Conservation (phyloP, 2,329 filamentous ascomycete genomes). For the Rhytidhysteron rufulum region DNA sequence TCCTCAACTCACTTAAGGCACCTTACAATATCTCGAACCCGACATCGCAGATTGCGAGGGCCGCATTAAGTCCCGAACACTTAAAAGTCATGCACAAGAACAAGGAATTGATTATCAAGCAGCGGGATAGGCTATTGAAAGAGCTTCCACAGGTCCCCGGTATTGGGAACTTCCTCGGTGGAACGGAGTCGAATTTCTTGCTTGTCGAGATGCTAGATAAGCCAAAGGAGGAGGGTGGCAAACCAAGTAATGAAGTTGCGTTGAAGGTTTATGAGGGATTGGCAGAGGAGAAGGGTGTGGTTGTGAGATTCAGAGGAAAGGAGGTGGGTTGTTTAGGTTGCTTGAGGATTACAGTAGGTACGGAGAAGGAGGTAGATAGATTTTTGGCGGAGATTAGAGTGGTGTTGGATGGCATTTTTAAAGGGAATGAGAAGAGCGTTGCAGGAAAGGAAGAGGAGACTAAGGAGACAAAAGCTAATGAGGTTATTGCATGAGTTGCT, state of each 20-base stretch:
- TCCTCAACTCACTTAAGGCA: constrained; percentile 91
- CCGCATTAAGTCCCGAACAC: constrained; percentile 65
- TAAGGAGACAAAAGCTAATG: constrained; percentile 49
- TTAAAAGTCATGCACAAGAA: constrained; percentile 70
- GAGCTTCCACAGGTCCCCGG: constrained; percentile 74
- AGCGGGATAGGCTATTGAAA: constrained; percentile 70
- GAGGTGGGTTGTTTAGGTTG: constrained; percentile 88
- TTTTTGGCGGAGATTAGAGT: constrained; percentile 66
- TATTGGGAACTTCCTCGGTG: constrained; percentile 76
- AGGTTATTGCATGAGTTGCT: constrained; percentile 46
- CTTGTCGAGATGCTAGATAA: constrained; percentile 81
- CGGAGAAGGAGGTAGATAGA: constrained; percentile 75
- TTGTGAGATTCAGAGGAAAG: constrained; percentile 90
- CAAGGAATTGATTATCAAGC: constrained; percentile 64
- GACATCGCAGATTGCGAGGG: constrained; percentile 74
- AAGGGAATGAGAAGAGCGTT: constrained; percentile 26
- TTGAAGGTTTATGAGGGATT: constrained; percentile 77
- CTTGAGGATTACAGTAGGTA: constrained; percentile 87
- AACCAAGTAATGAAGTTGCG: constrained; percentile 75
- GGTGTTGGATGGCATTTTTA: constrained; percentile 48
- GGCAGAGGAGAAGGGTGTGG: constrained; percentile 82
- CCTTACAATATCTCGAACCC: constrained; percentile 94
- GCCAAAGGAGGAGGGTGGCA: constrained; percentile 51
- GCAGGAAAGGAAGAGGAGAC: constrained; percentile 37
- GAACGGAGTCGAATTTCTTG: constrained; percentile 80